Conservation (phyloP, 768 basidiomycete species). For the Lactifluus hygrophoroides region DNA sequence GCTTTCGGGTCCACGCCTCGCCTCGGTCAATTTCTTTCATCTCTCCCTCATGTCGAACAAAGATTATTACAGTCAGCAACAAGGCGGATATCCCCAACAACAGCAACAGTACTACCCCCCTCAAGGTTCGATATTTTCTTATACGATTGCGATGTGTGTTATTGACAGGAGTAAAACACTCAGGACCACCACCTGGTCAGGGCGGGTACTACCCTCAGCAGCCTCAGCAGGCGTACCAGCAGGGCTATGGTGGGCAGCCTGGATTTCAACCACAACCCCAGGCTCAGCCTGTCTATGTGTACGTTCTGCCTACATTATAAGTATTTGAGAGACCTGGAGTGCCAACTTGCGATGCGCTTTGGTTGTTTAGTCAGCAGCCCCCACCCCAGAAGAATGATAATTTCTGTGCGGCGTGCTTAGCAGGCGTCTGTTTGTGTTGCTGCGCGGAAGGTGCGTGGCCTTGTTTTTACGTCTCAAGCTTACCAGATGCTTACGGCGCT, state of each 20-base stretch:
- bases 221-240: conserved; percentile 64
- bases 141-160: conserved; percentile 19
- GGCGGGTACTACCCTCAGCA: conserved; percentile 69
- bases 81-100: conserved; percentile 39
- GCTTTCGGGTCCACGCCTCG: no score
- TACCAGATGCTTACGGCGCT: not conserved
- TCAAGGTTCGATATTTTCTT: conserved; percentile 30
- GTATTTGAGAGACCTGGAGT: not conserved
- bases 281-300: conserved; percentile 81
- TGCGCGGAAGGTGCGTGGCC: conserved; percentile 56
- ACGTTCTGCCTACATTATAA: conserved; percentile 30
- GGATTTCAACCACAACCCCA: conserved; percentile 52
- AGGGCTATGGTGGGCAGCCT: conserved; percentile 35
- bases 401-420: conserved; percentile 58
- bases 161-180: conserved; percentile 13
- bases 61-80: conserved; percentile 49
- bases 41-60: conserved; percentile 45
- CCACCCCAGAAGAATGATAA: conserved; percentile 37
- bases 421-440: conserved; percentile 57
- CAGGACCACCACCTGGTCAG: conserved; percentile 50
- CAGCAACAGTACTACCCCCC: conserved; percentile 45
- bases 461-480: not conserved
- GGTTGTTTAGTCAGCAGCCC: conserved; percentile 37
- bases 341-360: conserved; percentile 20
- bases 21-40: not conserved